Percentiles rank a stretch among this genome's conserved stretches.
Conservation (phyloP, 1,284 basidiomycete species). For the Ganoderma leucocontextum region DNA sequence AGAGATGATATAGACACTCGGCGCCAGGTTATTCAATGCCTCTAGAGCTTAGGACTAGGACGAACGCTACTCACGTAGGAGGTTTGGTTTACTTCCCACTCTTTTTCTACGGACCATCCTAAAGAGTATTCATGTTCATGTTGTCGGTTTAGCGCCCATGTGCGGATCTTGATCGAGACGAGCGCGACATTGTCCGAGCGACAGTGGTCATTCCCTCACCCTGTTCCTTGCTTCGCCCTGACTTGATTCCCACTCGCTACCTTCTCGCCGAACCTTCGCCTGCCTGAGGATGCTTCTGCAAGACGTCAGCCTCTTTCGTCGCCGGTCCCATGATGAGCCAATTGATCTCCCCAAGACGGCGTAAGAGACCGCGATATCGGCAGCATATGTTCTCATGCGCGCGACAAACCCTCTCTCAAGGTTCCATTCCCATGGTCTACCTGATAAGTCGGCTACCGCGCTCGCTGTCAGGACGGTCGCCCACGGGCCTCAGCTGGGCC, state of each 20-base stretch:
- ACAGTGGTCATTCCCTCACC: not conserved
- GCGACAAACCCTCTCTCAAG: not conserved
- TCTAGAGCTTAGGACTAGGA: not conserved
- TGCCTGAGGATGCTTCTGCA: not conserved
- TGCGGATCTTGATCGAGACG: not conserved
- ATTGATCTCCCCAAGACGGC: not conserved
- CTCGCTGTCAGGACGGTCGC: not conserved
- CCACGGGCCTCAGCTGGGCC: not conserved
- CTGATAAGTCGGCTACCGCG: conserved; percentile 22
- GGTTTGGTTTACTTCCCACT: no score
- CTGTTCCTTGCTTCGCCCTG: not conserved
- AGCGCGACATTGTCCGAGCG: no score
- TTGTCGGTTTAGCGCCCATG: not conserved
- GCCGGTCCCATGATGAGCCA: not conserved
- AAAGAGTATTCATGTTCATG: not conserved
- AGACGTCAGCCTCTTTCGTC: not conserved
- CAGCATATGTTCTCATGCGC: not conserved
- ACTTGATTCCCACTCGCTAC: no score
- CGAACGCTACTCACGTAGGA: not conserved
- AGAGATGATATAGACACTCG: not conserved
- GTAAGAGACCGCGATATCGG: not conserved
- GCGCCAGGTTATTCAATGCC: not conserved
- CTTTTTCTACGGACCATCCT: not conserved
- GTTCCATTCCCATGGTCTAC: conserved; percentile 25
- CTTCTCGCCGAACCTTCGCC: no score